Evolutionary conservation across 345 rosid genomes (phyloP).

Genomic region (Brassica juncea): DNA sequence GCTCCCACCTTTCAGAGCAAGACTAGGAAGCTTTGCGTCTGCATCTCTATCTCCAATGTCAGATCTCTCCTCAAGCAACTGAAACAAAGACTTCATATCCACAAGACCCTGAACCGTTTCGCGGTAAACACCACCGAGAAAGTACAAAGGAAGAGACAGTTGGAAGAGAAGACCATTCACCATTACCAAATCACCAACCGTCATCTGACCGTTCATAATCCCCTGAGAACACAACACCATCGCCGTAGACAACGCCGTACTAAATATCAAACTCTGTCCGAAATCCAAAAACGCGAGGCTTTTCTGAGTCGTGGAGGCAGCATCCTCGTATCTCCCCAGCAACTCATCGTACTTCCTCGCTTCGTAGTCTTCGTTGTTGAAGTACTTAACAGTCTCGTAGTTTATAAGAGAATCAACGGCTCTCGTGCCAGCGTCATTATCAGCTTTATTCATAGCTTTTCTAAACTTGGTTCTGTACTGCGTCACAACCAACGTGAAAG

Average conservation of each 20-base stretch:
- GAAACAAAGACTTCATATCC: constrained; percentile 91
- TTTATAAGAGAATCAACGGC: constrained; percentile 88
- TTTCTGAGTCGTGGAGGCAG: constrained; percentile 74
- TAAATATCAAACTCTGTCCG: constrained; percentile 87
- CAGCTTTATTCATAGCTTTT: constrained; percentile 89
- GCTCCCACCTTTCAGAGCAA: constrained; percentile 68
- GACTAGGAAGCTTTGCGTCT: constrained; percentile 67
- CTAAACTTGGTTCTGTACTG: constrained; percentile 91
- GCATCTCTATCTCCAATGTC: constrained; percentile 66
- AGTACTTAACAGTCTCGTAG: constrained; percentile 96
- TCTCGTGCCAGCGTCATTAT: constrained; percentile 83
- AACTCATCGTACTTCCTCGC: constrained; percentile 71
- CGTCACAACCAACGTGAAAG: constrained; percentile 80
- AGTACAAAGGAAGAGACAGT: constrained; percentile 89
- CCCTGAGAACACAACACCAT: constrained; percentile 92
- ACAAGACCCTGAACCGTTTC: constrained; percentile 92
- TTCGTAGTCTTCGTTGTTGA: constrained; percentile 79
- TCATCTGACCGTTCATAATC: constrained; percentile 79
- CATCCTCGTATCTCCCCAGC: constrained; percentile 75
- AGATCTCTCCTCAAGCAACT: constrained; percentile 79
- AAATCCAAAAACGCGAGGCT: constrained; percentile 90
- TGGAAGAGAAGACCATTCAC: constrained; percentile 98
- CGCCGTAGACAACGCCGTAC: constrained; percentile 77
- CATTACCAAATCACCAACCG: constrained; percentile 98
- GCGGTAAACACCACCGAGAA: constrained; percentile 94